phyloP scores from a whole-genome alignment of 768 basidiomycete species.

The Nevesoporus exiguus region DNA sequence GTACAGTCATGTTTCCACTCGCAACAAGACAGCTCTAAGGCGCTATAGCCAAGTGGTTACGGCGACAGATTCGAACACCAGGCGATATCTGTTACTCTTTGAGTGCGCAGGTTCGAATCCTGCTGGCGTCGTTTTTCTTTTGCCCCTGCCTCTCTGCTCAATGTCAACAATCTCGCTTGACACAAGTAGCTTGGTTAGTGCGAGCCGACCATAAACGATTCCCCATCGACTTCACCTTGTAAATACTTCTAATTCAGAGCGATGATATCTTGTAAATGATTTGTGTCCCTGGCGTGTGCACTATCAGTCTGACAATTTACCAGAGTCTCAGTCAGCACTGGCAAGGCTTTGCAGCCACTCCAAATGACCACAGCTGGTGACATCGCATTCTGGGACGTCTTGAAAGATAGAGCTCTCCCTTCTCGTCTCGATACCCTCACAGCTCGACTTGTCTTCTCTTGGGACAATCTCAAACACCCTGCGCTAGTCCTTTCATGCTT shows the following conservation, averaged over 20 bases:
- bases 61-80: conserved; percentile 64
- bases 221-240: no score
- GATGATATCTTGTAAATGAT: no score
- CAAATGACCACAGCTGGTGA: conserved; percentile 5
- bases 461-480: background rate
- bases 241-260: no score
- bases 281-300: no score
- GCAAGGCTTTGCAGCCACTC: background rate
- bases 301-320: no score
- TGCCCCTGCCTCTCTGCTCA: no score
- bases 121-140: conserved; percentile 37
- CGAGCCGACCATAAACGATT: no score
- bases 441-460: background rate
- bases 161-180: no score
- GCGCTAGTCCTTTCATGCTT: conserved; percentile 1
- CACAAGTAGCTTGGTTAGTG: no score
- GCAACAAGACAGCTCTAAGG: no score
- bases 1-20: no score
- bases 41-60: conserved; percentile 77
- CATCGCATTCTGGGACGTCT: conserved; percentile 4
- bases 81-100: conserved; percentile 36
- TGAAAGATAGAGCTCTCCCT: background rate
- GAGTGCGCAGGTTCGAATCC: conserved; percentile 42
- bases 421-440: background rate
- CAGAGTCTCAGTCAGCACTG: no score